Evolutionary conservation across 1,284 basidiomycete genomes (phyloP), one percentile per base, ranked within the genome.

Genomic region (Porogramme epimiltina): DNA sequence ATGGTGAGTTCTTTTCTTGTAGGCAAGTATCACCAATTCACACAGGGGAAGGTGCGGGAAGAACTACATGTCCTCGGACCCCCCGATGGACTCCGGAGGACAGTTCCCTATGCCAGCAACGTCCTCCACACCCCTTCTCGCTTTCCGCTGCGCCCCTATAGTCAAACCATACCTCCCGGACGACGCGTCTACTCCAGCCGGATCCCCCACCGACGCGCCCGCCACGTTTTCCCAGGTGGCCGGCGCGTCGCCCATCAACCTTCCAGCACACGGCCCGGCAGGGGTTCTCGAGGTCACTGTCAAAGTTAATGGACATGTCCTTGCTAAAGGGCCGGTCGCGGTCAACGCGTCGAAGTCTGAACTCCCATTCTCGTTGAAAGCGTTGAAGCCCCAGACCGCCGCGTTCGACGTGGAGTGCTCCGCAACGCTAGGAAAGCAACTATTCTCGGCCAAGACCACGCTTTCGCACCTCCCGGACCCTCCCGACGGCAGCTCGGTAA

Each of bases 161-260:
- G 79, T 88, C 48, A 77, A 81, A 31, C 89, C 89, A 1, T 91
- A 87, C 66, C 77, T 90, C 3, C 74, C 78, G 3, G 74, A 76
- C 45, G 82, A 86, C 52, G 67, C 67, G 3, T 51, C 66, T 15
- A 63, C 70, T 0, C 66, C 69, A 15, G 66, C 74, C 0, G 60
- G 66, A 9, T 69, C 90, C 55, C 66, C 91, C 38, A 65, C 90
- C 34, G 86, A 89, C 57, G 72, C 84, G 0, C 74, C 75, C 3
- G 63, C 89, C 33, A 80, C 79, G 2, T 75, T 77, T 59, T 68
- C 72, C 8, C 64, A 77, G 26, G 74, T 85, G 19, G 63, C 67
- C 19, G 78, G 76, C 16, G 73, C 84, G 1, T 64, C 66, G 8
- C 74, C 79, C 4, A 75, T 87, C 40, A 61, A 63, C 3, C 61